Evolutionary conservation across 1,284 basidiomycete genomes (phyloP).

Genomic region (Fomitopsis palustris): DNA sequence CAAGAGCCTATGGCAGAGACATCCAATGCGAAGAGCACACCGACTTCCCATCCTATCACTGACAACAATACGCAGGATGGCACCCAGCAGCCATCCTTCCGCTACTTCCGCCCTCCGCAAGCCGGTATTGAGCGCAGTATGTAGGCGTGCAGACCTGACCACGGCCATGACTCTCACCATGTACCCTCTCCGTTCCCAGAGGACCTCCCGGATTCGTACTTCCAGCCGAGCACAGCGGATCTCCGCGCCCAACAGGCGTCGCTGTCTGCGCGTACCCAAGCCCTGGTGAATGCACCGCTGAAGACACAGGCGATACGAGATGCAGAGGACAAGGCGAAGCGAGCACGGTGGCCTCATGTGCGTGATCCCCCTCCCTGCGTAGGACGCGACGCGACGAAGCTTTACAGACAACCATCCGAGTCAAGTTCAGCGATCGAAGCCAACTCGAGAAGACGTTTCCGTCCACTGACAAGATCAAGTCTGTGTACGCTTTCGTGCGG

Average conservation of each 20-base stretch:
- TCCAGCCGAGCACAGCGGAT: conserved; percentile 72
- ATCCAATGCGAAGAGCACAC: neutral
- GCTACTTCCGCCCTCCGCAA: neutral
- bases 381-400: neutral
- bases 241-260: conserved; percentile 67
- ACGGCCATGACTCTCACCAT: neutral
- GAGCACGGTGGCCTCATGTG: conserved; percentile 71
- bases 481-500: conserved; percentile 82
- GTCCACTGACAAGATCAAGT: conserved; percentile 72
- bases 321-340: conserved; percentile 56
- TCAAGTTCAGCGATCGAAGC: conserved; percentile 79
- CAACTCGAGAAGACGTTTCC: conserved; percentile 79
- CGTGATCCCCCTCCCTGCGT: conserved; percentile 20
- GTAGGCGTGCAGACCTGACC: neutral
- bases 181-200: conserved; percentile 14
- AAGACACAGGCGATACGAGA: conserved; percentile 69
- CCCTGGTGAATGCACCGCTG: conserved; percentile 75
- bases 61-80: neutral
- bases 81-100: neutral
- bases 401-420: conserved; percentile 71
- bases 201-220: conserved; percentile 68
- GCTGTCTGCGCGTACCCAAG: conserved; percentile 57
- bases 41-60: neutral
- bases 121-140: neutral
- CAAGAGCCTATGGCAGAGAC: neutral